Evolutionary conservation across 257 asterid genomes (phyloP), one percentile per base, ranked within the genome.

Genomic region (Capsicum rhomboideum): DNA sequence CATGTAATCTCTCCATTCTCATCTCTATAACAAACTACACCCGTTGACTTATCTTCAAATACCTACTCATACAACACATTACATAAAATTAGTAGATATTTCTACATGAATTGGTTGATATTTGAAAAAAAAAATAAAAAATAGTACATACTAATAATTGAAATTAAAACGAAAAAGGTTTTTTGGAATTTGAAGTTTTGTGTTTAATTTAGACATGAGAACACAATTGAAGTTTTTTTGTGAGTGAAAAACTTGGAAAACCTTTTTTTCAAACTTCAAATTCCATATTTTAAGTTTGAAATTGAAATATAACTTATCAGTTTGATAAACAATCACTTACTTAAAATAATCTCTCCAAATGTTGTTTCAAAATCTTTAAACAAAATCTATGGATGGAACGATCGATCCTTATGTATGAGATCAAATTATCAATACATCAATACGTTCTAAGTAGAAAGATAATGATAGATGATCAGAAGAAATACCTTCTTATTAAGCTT

Each of bases 1-100:
- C 89, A 87, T 17, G 29, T 52, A 34, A 84, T 82, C 79, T 87
- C 89, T 29, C 89, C 87, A 52, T 64, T 74, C n/a, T 75, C 89
- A 64, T 87, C 85, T 42, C 59, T 72, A 37, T 87, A 87, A 63
- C 87, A 87, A 66, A 87, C 85, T 37, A 84, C 79, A 53, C 87
- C 89, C 20, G 56, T 72, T 18, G 82, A 64, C 61, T 49, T 54
- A 84, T 87, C 89, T 56, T 87, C 89, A 77, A 80, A 87, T 18
- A 87, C 87, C 85, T 82, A 81, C 18, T 28, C 9, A 7, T 40
- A 80, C n/a, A 14, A 71, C 37, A 37, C 18, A 78, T 20, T 17
- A 23, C n/a, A 6, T 1, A 28, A 44, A 79, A 44, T 10, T 0
- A 63, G 4, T 0, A 1, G 11, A 28, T 1, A 37, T 2, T 61